These are phyloP conservation scores for Adansonia digitata DNA, from an alignment of 345 rosid genomes.

Conservation along the genomic window DNA sequence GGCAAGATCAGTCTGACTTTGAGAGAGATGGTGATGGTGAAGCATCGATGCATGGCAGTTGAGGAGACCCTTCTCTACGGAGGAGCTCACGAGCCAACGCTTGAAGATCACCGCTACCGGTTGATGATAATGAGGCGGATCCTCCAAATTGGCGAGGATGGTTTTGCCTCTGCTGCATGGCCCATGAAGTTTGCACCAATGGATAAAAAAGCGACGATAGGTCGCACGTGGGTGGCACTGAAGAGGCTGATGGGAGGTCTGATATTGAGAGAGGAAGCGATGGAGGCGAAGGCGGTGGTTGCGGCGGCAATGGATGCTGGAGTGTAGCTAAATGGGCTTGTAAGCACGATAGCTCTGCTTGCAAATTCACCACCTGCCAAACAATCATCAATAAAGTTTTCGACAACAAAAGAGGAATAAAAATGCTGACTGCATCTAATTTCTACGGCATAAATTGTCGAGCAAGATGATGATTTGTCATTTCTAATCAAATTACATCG, in stretches of 20 bases:
- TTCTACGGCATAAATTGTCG: too few relatives aligned
- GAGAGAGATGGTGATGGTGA: conserved; percentile 47
- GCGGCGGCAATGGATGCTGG: conserved; percentile 51
- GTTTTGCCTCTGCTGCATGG: conserved; percentile 42
- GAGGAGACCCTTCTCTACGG: conserved; percentile 58
- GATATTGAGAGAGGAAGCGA: conserved; percentile 52
- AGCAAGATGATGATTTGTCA: too few relatives aligned
- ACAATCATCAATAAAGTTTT: too few relatives aligned
- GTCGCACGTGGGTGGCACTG: conserved; percentile 51
- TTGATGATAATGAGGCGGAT: too few relatives aligned
- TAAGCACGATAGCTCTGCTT: conserved; percentile 72
- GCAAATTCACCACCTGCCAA: conserved; percentile 65
- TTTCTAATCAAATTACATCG: too few relatives aligned
- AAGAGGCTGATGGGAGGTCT: conserved; percentile 55
- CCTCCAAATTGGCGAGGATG: conserved; percentile 57
- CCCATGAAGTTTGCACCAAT: conserved; percentile 51
- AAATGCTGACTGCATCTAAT: conserved; percentile 2
- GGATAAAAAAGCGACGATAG: conserved; percentile 69
- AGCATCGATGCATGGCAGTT: conserved; percentile 37
- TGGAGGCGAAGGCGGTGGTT: conserved; percentile 17
- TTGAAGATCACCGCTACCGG: conserved; percentile 61
- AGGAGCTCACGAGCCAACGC: conserved; percentile 73
- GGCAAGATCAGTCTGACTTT: conserved; percentile 33
- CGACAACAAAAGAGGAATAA: conserved; percentile 2
- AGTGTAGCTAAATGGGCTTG: conserved; percentile 67